Evolutionary conservation across 768 basidiomycete species (phyloP), one percentile per base, ranked within the genome.

Genomic region (Hericium coralloides): DNA sequence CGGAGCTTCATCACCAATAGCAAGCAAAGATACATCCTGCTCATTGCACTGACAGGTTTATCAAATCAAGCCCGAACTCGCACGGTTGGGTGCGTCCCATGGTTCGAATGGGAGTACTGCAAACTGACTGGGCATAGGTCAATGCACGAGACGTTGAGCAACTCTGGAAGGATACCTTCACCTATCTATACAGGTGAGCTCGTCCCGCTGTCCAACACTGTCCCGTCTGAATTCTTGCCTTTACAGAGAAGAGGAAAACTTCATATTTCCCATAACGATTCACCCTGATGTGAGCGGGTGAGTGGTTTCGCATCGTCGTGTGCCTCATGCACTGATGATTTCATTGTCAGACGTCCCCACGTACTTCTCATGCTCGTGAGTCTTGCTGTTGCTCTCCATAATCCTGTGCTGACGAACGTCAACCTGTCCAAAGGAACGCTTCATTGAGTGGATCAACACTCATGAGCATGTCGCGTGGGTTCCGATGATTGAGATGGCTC

Each of bases 261-360:
- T 85, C 57, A 76, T 84, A n/a, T 85, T 87, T 62, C 86, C 86
- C 0, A 79, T 89, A 57, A 89, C 87, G 2, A 86, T 91, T 41
- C 88, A 89, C 62, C 87, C 88, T 1, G 87, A 89, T 62, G 85
- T 87, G 22, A 82, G 82, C 64, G 85, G 85, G 78, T 79, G 68
- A 62, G 79, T 65, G 52, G 14, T 3, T 15, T 12, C 15, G 2
- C 4, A 38, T 18, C 5, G 52, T 39, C 12, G 17, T 22, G 17
- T 8, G n/a, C 15, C 18, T 38, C 12, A 18, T 38, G 38, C 18
- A 12, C 38, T 37, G 25, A 26, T 12, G 10, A 26, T 18, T 5
- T 20, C 37, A 12, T 52, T n/a, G 36, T 52, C 55, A 83, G 84
- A 9, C 75, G 81, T 1, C 82, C 85, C 9, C 87, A 91, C 63